These are phyloP conservation scores for Lecanicillium sp. DNA, from an alignment of 2,329 filamentous ascomycete species.

Conservation along the genomic window DNA sequence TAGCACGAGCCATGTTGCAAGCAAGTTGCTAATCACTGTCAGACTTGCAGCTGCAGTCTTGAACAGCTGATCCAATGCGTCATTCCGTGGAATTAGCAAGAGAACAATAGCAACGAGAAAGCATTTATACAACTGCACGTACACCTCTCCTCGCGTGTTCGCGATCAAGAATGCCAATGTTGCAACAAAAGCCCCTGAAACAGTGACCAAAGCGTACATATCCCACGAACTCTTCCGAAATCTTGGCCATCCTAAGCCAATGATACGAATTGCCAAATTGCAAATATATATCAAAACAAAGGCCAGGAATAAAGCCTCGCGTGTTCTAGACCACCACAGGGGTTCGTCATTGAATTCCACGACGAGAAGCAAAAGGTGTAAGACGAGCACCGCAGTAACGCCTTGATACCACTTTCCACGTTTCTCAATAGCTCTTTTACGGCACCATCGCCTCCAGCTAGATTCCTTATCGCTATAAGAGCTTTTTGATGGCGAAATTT, in stretches of 20 bases:
- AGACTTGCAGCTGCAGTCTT: slow-evolving; percentile 95
- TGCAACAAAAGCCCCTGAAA: slow-evolving; percentile 67
- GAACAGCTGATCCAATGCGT: slow-evolving; percentile 95
- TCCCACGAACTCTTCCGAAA: slow-evolving; percentile 96
- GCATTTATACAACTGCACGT: slow-evolving; percentile 81
- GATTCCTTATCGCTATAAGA: slow-evolving; percentile 70
- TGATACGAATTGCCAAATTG: slow-evolving; percentile 76
- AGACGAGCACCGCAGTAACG: slow-evolving; percentile 69
- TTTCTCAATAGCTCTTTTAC: slow-evolving; percentile 88
- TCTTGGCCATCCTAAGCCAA: slow-evolving; percentile 84
- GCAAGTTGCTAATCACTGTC: slow-evolving; percentile 78
- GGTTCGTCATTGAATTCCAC: slow-evolving; percentile 78
- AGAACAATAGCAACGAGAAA: slow-evolving; percentile 87
- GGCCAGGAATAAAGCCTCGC: slow-evolving; percentile 69
- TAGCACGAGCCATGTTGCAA: slow-evolving; percentile 95
- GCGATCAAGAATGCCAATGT: slow-evolving; percentile 72
- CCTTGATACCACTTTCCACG: slow-evolving; percentile 82
- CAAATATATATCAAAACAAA: slow-evolving; percentile 76
- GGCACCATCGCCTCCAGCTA: slow-evolving; percentile 87
- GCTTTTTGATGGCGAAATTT: slow-evolving; percentile 90
- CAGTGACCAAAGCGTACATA: slow-evolving; percentile 72
- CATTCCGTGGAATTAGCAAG: slow-evolving; percentile 89
- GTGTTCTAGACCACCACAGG: slow-evolving; percentile 56
- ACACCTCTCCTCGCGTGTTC: slow-evolving; percentile 48
- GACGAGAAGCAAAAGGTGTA: slow-evolving; percentile 77